Base-by-base conservation (phyloP, 2,329 filamentous ascomycete genomes). In the Aspergillus neoniger region DNA sequence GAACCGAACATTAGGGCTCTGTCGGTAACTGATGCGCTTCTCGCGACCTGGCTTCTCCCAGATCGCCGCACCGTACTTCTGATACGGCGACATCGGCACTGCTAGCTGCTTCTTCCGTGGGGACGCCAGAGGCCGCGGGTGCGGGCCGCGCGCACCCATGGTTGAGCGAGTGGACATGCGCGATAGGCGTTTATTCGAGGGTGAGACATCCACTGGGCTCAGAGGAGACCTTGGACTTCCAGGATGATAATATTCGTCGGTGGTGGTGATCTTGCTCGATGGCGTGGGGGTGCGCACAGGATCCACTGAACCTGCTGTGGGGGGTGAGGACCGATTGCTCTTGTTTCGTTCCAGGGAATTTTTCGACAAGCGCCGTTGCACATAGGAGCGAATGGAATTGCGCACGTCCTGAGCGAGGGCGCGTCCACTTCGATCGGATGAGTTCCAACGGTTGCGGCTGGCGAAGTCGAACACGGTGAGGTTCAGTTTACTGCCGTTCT, bases 71-170 rank as follows among this genome's bases (percentile, higher is more conserved):
- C 74, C 75, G 30, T 77, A 73, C 50, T 74, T 73, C 59, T 77
- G 76, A 43, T 78, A 78, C 1, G 71, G 65, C 0, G 74, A 72
- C 9, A 75, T 64, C 2, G 74, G 76, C 2, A 76, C 71, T 1
- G 73, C 73, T 2, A 72, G 66, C 47, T 74, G 73, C 58, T 65
- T 65, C n/a, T 58, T 63, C 6, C 57, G 57, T 14, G 56, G 52
- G 41, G 55, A 47, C 25, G 52, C 23, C 25, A 49, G 47, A 17
- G 54, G 58, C 9, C 47, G 41, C 10, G 52, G 58, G 8, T 55
- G 48, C 58, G 60, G 58, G 5, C 51, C 30, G 9, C 53, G 47
- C 10, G 65, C 43, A n/a, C 61, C 63, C n/a, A 59, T 41, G 14
- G 60, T 67, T 6, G 64, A 65, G 17, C 50, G 47, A 25, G 60